Percentiles rank a stretch among this genome's conserved stretches.
These are phyloP conservation scores for Botrytis deweyae DNA, from an alignment of 2,329 filamentous ascomycete genomes.

Conservation along the genomic window DNA sequence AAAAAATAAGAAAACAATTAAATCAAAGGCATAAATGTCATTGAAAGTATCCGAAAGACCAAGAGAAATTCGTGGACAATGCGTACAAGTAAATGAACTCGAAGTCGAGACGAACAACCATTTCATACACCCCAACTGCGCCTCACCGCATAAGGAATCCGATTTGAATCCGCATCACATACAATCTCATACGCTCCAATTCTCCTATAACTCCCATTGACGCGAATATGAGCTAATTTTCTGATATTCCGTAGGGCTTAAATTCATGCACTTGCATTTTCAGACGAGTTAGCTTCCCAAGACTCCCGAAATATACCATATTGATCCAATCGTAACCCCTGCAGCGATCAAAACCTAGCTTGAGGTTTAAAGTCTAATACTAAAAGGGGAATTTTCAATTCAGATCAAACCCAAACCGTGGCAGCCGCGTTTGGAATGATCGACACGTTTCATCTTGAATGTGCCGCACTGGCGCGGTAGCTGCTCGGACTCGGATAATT, in stretches of 20 bases:
- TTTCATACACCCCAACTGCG: neutral
- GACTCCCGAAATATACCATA: neutral
- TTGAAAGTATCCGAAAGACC: neutral
- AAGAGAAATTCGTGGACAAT: neutral
- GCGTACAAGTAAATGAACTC: neutral
- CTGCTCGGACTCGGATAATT: neutral
- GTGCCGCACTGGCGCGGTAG: neutral
- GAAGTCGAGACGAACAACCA: slow-evolving; percentile 2
- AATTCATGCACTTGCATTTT: slow-evolving; percentile 1
- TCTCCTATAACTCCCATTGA: neutral
- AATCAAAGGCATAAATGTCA: slow-evolving; percentile 3
- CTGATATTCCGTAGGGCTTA: neutral
- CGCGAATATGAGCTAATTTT: neutral
- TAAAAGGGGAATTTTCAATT: neutral
- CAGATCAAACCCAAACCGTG: neutral
- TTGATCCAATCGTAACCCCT: neutral
- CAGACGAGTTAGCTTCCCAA: neutral
- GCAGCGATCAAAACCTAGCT: neutral
- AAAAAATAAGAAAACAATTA: neutral
- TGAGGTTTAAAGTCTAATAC: neutral
- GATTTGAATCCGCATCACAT: neutral
- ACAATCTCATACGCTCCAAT: neutral
- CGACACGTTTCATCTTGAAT: neutral
- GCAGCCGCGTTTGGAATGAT: neutral
- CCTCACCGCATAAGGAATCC: neutral